phyloP scores from a whole-genome alignment of 345 rosid genomes.

The Syzygium oleosum region DNA sequence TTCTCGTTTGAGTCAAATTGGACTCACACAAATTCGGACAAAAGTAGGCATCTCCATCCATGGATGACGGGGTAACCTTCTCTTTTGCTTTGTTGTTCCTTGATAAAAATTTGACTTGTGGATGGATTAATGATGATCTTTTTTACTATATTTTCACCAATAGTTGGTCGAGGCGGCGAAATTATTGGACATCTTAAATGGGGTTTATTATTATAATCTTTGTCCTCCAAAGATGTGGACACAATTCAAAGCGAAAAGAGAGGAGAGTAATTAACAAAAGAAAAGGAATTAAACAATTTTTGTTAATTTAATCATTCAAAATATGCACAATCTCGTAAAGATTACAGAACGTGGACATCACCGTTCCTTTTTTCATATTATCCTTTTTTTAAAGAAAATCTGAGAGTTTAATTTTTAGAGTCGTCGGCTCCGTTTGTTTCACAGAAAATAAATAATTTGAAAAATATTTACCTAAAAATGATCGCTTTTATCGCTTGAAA shows the following conservation, averaged over 20 bases:
- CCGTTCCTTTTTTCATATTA: background rate
- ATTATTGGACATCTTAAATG: background rate
- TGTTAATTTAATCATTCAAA: background rate
- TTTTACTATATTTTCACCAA: background rate
- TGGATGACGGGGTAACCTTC: background rate
- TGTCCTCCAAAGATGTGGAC: background rate
- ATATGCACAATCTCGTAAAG: background rate
- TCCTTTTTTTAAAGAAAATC: background rate
- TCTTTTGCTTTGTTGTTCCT: background rate
- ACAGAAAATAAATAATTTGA: background rate
- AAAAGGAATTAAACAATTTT: background rate
- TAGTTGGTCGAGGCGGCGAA: background rate
- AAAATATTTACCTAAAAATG: background rate
- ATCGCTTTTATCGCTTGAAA: background rate
- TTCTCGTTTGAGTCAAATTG: background rate
- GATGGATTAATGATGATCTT: background rate
- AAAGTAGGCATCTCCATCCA: background rate
- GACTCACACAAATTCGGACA: background rate
- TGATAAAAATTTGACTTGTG: background rate
- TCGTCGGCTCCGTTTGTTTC: rapidly evolving
- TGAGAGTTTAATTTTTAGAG: background rate
- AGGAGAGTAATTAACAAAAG: background rate
- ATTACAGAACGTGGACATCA: background rate
- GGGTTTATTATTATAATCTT: background rate
- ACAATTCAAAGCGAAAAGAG: background rate